phyloP scores from a whole-genome alignment of 192 early-diverging fungal genomes.

The Backusella tarrabulga region DNA sequence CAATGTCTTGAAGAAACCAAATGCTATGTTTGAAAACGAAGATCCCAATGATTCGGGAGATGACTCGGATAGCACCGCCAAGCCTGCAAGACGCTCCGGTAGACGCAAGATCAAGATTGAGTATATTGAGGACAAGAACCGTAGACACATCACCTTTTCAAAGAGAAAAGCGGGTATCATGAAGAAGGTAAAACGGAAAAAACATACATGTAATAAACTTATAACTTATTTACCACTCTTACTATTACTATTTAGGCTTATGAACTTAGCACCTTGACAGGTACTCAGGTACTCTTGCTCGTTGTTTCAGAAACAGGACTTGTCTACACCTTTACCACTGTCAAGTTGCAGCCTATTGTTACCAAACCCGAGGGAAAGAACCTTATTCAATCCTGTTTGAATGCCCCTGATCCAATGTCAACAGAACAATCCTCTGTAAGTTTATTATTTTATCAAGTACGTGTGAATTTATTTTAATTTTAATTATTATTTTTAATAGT shows the following conservation, averaged over 20 bases:
- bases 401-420: slow-evolving; percentile 17
- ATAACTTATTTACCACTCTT: neutral
- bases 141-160: slow-evolving; percentile 90
- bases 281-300: slow-evolving; percentile 89
- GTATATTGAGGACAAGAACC: slow-evolving; percentile 89
- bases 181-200: slow-evolving; percentile 73
- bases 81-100: slow-evolving; percentile 66
- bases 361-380: slow-evolving; percentile 90
- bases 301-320: slow-evolving; percentile 94
- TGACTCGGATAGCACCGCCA: slow-evolving; percentile 21
- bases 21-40: neutral
- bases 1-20: neutral
- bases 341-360: slow-evolving; percentile 89
- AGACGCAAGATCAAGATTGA: slow-evolving; percentile 95
- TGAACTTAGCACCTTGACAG: slow-evolving; percentile 90
- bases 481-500: slow-evolving; percentile 2
- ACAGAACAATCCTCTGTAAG: neutral
- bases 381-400: slow-evolving; percentile 85
- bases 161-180: slow-evolving; percentile 96
- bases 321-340: slow-evolving; percentile 93
- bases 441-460: neutral
- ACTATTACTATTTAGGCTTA: slow-evolving; percentile 58
- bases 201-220: neutral
- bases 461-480: neutral
- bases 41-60: slow-evolving; percentile 52